Evolutionary conservation across 2,329 filamentous ascomycete genomes (phyloP), one percentile per base, ranked within the genome.

Genomic region (Trichoderma hamatum): DNA sequence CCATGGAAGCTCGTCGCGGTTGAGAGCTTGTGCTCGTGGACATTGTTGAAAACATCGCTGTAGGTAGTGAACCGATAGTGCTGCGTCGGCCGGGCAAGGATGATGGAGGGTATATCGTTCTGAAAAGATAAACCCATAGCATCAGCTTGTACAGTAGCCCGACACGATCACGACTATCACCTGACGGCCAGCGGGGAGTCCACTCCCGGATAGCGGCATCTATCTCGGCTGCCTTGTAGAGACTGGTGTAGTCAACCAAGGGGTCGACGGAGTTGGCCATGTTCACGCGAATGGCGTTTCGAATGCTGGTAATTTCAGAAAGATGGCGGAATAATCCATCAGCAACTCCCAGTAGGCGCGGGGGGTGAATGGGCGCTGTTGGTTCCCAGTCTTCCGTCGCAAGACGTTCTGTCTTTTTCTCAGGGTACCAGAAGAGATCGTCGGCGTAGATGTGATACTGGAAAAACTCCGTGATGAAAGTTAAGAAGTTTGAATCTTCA

Each of bases 261-360:
- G 91, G 92, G 63, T 92, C 89, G 2, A 87, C 80, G 3, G 87
- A 72, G 82, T 66, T 85, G 76, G 66, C 84, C 73, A 93, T 89
- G 63, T 92, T 89, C 36, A 83, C 82, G 6, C 94, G 88, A 71
- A 97, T 91, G 2, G 84, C 85, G 77, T 94, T 91, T 52, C 93
- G 87, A 46, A 97, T 86, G 14, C 87, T 86, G 1, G 92, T 93
- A 70, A 96, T 95, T 74, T 92, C 88, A 9, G 90, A 90, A 34
- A 97, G 89, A 75, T 92, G 90, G 39, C 87, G 85, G 76, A 97
- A 94, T 2, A 97, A 83, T 1, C 92, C 92, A 74, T 97, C 93
- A 51, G 91, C 89, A 30, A 97, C 90, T 26, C 94, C 94, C 6
- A 97, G 83, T 5, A 97, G 83, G n/a, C 86, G 83, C 5, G 85